Evolutionary conservation across 2,329 filamentous ascomycete genomes (phyloP).

Genomic region (Pleomassaria siparia): DNA sequence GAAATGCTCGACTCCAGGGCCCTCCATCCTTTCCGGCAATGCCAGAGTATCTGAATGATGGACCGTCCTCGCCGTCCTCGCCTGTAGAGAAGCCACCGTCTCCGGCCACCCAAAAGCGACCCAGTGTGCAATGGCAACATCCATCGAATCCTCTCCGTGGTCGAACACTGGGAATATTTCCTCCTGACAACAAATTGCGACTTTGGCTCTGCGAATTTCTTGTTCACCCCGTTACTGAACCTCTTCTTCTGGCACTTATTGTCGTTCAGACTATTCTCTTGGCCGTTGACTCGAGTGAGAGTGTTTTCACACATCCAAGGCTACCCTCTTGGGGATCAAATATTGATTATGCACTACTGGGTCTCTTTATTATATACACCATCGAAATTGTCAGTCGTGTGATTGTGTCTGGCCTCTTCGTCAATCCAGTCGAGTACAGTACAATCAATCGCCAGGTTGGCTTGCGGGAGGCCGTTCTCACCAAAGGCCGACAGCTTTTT

Average conservation of each 20-base stretch:
- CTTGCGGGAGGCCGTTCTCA: slow-evolving; percentile 70
- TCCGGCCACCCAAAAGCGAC: slow-evolving; percentile 22
- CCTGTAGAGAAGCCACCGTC: slow-evolving; percentile 44
- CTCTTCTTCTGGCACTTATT: slow-evolving; percentile 82
- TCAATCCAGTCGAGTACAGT: slow-evolving; percentile 90
- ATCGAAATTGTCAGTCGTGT: slow-evolving; percentile 79
- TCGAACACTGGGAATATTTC: slow-evolving; percentile 81
- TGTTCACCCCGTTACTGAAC: slow-evolving; percentile 84
- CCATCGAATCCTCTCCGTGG: slow-evolving; percentile 78
- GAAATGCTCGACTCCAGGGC: slow-evolving; percentile 55
- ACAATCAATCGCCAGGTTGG: slow-evolving; percentile 80
- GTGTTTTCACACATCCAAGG: slow-evolving; percentile 65
- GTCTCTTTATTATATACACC: slow-evolving; percentile 86
- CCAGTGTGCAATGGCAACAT: slow-evolving; percentile 47
- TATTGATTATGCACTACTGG: slow-evolving; percentile 80
- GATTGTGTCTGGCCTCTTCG: slow-evolving; percentile 88
- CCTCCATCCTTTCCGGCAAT: slow-evolving; percentile 54
- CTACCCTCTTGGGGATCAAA: slow-evolving; percentile 66
- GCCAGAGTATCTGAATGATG: slow-evolving; percentile 53
- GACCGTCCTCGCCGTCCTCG: slow-evolving; percentile 34
- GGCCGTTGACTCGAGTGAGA: slow-evolving; percentile 75
- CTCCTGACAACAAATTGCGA: slow-evolving; percentile 73
- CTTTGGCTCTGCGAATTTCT: slow-evolving; percentile 77
- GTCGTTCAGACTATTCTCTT: slow-evolving; percentile 86
- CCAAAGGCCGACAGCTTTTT: slow-evolving; percentile 78